Evolutionary conservation across 805 yeast species (phyloP).

Genomic region (Debaryomyces castellii): DNA sequence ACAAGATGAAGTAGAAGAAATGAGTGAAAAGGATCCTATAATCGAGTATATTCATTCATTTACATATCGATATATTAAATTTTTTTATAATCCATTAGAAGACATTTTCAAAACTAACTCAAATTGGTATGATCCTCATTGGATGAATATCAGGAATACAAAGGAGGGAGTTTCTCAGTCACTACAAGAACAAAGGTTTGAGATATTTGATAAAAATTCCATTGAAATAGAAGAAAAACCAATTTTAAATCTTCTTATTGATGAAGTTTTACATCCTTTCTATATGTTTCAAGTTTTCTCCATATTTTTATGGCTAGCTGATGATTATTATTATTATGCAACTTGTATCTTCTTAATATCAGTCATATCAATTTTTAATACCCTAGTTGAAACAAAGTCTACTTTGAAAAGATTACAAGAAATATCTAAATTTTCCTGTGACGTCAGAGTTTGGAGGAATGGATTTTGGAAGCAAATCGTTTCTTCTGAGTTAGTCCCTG

Average conservation of each 20-base stretch:
- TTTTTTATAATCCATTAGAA: slow-evolving; percentile 82
- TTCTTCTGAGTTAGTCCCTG: slow-evolving; percentile 86
- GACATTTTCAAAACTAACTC: slow-evolving; percentile 81
- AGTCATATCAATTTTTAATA: slow-evolving; percentile 70
- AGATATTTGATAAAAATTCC: slow-evolving; percentile 76
- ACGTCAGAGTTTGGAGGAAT: slow-evolving; percentile 85
- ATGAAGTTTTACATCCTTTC: slow-evolving; percentile 93
- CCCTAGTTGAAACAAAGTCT: slow-evolving; percentile 80
- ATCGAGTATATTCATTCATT: slow-evolving; percentile 71
- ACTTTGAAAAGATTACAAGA: slow-evolving; percentile 71
- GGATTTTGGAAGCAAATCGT: slow-evolving; percentile 86
- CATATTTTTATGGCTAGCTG: slow-evolving; percentile 86
- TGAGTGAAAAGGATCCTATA: slow-evolving; percentile 52
- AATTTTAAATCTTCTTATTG: slow-evolving; percentile 61
- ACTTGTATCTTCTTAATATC: slow-evolving; percentile 88
- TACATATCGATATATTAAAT: slow-evolving; percentile 78
- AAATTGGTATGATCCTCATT: slow-evolving; percentile 81
- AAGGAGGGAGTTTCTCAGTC: slow-evolving; percentile 73
- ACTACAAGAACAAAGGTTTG: slow-evolving; percentile 61
- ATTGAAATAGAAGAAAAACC: slow-evolving; percentile 77
- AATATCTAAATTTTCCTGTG: slow-evolving; percentile 73
- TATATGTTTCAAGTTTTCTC: slow-evolving; percentile 94
- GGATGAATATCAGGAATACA: slow-evolving; percentile 61
- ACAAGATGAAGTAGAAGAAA: slow-evolving; percentile 18
- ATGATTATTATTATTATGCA: slow-evolving; percentile 92